A percentile compares a stretch with the other conserved stretches of the same genome.
Evolutionary conservation across 306 rosid genomes (phyloP).

Genomic region (Prunus mira): DNA sequence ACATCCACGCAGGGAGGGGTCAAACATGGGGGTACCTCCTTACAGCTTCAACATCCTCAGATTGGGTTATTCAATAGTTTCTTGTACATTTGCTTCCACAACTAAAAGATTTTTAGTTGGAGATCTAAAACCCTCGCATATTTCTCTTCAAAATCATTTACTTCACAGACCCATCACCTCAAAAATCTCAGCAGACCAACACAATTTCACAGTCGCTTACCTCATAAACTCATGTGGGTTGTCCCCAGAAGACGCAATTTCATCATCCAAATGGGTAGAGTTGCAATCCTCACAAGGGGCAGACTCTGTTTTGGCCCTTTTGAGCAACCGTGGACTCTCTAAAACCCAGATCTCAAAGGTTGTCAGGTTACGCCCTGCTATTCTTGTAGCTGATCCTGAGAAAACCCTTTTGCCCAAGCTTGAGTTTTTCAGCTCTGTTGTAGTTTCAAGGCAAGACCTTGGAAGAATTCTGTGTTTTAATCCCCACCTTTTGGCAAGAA

Average conservation of each 20-base stretch:
- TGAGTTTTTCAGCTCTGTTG: constrained; percentile 33
- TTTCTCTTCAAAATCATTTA: neutral
- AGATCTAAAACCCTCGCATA: neutral
- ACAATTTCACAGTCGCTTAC: constrained; percentile 21
- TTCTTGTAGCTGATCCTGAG: constrained; percentile 31
- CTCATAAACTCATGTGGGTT: constrained; percentile 35
- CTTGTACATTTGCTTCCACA: neutral
- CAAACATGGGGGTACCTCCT: neutral
- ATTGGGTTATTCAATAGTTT: neutral
- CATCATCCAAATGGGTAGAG: constrained; percentile 10
- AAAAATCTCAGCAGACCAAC: neutral
- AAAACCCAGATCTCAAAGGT: constrained; percentile 22
- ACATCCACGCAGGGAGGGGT: no score
- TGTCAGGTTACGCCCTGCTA: neutral
- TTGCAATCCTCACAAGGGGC: constrained; percentile 5
- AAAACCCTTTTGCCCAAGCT: constrained; percentile 42
- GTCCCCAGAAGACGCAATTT: constrained; percentile 18
- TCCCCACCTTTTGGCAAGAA: neutral
- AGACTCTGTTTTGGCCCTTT: constrained; percentile 19
- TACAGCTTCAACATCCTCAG: neutral
- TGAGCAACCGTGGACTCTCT: constrained; percentile 31
- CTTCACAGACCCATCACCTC: constrained; percentile 5
- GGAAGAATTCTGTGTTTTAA: neutral
- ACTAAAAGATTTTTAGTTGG: neutral
- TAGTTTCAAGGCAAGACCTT: constrained; percentile 29